A percentile compares a stretch with the other conserved stretches of the same genome.
Evolutionary conservation across 2,329 filamentous ascomycete species (phyloP).

Genomic region (Fusarium pseudonygamai): DNA sequence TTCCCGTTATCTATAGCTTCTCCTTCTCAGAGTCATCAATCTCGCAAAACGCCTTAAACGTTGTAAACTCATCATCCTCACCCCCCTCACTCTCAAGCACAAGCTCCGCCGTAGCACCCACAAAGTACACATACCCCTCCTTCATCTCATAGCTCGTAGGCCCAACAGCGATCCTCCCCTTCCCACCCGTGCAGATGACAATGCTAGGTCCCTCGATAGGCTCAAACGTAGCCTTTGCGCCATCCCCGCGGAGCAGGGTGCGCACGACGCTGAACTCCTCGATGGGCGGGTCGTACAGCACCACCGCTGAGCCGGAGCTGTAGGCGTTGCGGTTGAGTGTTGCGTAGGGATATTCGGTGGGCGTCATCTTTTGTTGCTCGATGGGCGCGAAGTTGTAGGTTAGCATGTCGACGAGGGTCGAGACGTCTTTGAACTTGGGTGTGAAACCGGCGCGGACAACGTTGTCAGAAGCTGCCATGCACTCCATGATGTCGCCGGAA

Average conservation of each 20-base stretch:
- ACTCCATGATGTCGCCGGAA: conserved; percentile 95
- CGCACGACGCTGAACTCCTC: conserved; percentile 94
- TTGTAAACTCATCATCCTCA: conserved; percentile 77
- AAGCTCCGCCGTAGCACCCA: conserved; percentile 87
- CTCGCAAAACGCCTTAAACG: conserved; percentile 95
- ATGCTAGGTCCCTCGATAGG: conserved; percentile 89
- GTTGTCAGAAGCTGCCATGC: conserved; percentile 99
- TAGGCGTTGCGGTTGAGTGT: conserved; percentile 85
- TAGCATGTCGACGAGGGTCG: conserved; percentile 87
- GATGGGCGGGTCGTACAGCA: conserved; percentile 94
- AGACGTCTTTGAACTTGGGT: conserved; percentile 97
- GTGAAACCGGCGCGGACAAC: conserved; percentile 97
- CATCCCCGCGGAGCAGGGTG: conserved; percentile 74
- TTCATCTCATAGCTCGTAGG: conserved; percentile 79
- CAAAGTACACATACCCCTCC: conserved; percentile 81
- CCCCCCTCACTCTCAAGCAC: conserved; percentile 74
- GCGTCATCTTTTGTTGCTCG: conserved; percentile 91
- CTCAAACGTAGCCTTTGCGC: conserved; percentile 89
- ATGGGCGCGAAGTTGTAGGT: conserved; percentile 97
- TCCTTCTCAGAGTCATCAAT: conserved; percentile 60
- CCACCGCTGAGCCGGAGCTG: conserved; percentile 75
- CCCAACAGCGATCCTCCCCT: conserved; percentile 85
- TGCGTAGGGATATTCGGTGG: conserved; percentile 85
- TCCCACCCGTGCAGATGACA: conserved; percentile 86
- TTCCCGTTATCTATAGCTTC: conserved; percentile 23